Base-by-base conservation (phyloP, 371 early-diverging fungal species). In the Coemansia sp. region DNA sequence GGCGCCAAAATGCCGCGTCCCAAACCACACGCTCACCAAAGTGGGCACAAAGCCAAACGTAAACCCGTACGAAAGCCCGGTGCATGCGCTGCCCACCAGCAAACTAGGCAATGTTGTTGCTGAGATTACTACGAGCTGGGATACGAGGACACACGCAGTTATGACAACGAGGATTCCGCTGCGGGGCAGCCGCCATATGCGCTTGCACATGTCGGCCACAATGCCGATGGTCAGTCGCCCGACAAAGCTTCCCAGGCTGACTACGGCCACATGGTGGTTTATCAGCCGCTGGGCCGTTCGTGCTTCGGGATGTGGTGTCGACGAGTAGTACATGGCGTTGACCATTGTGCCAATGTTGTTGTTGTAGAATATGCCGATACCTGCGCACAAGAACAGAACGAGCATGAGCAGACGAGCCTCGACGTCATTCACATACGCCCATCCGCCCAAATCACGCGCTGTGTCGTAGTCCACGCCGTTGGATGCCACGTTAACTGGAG, bases 331-430 rank as follows among this genome's bases (percentile, higher is more conserved):
- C 24, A 80, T 58, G 0, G 80, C 68, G 27, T 70, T 77, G 65
- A 77, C 78, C 8, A 80, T 69, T 2, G 80, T 77, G 4, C 80
- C 80, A 5, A 72, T 65, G 34, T 76, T 77, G 68, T 80, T 80
- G 64, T 66, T 80, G 64, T 69, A 80, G 61, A 77, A 77, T 29
- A 80, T 68, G 4, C 80, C 80, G 22, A 77, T 67, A 4, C 80
- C 80, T 0, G 73, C 74, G 13, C 73, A 69, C 37, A 73, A 56
- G 22, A 80, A 70, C 31, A 80, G 56, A 4, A 77, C 78, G 55
- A 80, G 37, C 2, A 70, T 64, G 18, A 80, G 59, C 11, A 71
- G 73, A 65, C 69, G 80, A 4, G 78, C 73, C 59, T 80, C 78
- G 10, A 70, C 70, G 50, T 80, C 80, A 13, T 64, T 53, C 53